phyloP scores from a whole-genome alignment of 805 yeast genomes.

The Ascoidea tarda region DNA sequence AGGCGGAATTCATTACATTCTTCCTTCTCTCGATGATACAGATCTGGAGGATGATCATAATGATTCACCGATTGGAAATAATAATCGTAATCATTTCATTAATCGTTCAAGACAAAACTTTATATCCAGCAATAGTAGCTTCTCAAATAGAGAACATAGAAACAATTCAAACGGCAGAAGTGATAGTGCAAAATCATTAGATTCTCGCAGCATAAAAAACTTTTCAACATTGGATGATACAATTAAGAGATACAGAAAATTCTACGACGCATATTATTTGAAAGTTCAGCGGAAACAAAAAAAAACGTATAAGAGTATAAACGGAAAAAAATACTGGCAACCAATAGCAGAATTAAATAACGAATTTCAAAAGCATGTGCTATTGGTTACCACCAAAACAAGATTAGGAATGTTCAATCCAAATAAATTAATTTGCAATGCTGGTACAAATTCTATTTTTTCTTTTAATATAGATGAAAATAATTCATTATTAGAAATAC shows the following conservation, averaged over 20 bases:
- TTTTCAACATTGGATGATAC: background rate
- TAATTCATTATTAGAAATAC: background rate
- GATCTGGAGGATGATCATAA: no score
- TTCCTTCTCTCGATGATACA: no score
- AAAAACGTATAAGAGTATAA: constrained; percentile 14
- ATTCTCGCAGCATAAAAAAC: no score
- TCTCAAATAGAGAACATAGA: background rate
- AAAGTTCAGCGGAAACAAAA: constrained; percentile 11
- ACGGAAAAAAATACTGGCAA: constrained; percentile 18
- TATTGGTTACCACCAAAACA: constrained; percentile 30
- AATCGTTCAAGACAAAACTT: constrained; percentile 8
- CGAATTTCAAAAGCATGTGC: constrained; percentile 17
- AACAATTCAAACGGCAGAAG: background rate
- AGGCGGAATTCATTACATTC: constrained; percentile 7
- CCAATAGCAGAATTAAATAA: constrained; percentile 9
- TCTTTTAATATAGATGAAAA: constrained; percentile 13
- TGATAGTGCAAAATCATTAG: no score
- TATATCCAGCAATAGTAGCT: background rate
- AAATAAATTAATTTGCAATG: constrained; percentile 31
- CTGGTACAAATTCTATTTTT: constrained; percentile 30
- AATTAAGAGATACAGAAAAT: constrained; percentile 15
- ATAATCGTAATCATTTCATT: constrained; percentile 10
- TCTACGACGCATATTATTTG: constrained; percentile 17
- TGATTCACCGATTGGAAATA: no score
- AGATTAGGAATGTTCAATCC: constrained; percentile 30